Percentiles rank a stretch among this genome's conserved stretches.
Evolutionary conservation across 208 protist genomes (phyloP).

Genomic region (Wallacemonas sp.): DNA sequence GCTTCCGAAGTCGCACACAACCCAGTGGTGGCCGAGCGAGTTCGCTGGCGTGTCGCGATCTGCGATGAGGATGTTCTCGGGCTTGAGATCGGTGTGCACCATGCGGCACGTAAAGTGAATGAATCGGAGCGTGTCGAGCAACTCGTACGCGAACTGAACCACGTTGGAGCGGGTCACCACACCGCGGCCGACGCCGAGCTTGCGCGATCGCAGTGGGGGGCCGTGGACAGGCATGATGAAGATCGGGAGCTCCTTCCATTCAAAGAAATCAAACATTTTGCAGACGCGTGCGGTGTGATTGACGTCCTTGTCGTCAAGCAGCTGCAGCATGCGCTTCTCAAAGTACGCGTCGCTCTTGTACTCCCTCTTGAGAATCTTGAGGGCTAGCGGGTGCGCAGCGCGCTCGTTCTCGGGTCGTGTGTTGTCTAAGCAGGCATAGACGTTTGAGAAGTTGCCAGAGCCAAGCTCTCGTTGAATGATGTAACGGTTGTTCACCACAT

Average conservation of each 20-base stretch:
- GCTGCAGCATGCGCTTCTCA: constrained; percentile 76
- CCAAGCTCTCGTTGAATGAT: constrained; percentile 67
- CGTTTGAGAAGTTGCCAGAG: constrained; percentile 83
- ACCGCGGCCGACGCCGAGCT: constrained; percentile 64
- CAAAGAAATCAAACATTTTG: constrained; percentile 77
- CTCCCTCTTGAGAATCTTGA: constrained; percentile 86
- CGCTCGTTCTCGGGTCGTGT: constrained; percentile 8
- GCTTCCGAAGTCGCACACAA: constrained; percentile 91
- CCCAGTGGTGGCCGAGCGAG: constrained; percentile 61
- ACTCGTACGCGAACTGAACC: constrained; percentile 57
- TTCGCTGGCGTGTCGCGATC: constrained; percentile 43
- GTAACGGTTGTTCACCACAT: constrained; percentile 63
- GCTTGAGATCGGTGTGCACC: constrained; percentile 97
- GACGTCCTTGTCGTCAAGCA: constrained; percentile 53
- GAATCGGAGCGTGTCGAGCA: constrained; percentile 76
- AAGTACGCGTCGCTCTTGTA: constrained; percentile 78
- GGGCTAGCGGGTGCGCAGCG: constrained; percentile 40
- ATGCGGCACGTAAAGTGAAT: constrained; percentile 86
- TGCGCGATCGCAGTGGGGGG: constrained; percentile 59
- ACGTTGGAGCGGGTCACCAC: constrained; percentile 59
- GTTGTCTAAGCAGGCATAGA: constrained; percentile 67
- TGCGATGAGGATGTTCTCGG: constrained; percentile 95
- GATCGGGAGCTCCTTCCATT: constrained; percentile 65
- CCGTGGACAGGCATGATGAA: constrained; percentile 87
- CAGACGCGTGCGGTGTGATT: constrained; percentile 37